Base-by-base conservation (phyloP, 768 basidiomycete genomes). In the Leccinum sublutescens region DNA sequence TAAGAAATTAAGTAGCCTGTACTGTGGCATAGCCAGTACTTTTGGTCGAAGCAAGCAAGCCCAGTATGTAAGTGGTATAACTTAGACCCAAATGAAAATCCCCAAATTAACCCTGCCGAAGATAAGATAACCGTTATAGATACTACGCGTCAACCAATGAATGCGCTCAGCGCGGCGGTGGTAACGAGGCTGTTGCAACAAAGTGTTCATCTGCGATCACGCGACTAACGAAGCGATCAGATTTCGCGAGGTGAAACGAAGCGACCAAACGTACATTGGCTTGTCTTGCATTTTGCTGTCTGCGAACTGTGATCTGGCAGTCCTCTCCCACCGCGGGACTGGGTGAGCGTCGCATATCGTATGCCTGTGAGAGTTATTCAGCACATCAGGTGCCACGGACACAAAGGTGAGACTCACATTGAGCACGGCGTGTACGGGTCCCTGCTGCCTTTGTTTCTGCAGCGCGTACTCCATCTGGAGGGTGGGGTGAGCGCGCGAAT, bases 261-360 rank as follows among this genome's bases (percentile, higher is more conserved):
- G 1, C 8, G 21, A 51, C n/a, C 23, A 36, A 15, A 62, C 67
- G 36, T 58, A 70, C 72, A 29, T 31, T 62, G 21, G 29, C 36
- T n/a, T 68, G 66, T 61, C 67, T 66, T 23, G 62, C 25, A 6
- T 62, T 56, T 62, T 68, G 65, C 43, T 74, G 72, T 63, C 74
- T 64, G 57, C 72, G 68, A 23, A 74, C 64, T 0, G 74, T 75
- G 55, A 74, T 74, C 27, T 65, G 74, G 17, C 66, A 56, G 5
- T 74, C 72, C 52, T 74, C 72, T n/a, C 58, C 57, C 54, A 69
- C 19, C 10, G 70, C 69, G 21, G 72, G 74, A 56, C 72, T 74
- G 29, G 72, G 72, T 47, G 72, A 69, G 50, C 72, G 72, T 47
- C 68, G 65, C 52, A 62, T 29, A 15, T 75, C 70, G 14, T 73